These are phyloP conservation scores for Trichosporon asahii DNA, from an alignment of 1,284 basidiomycete species.

Conservation along the genomic window DNA sequence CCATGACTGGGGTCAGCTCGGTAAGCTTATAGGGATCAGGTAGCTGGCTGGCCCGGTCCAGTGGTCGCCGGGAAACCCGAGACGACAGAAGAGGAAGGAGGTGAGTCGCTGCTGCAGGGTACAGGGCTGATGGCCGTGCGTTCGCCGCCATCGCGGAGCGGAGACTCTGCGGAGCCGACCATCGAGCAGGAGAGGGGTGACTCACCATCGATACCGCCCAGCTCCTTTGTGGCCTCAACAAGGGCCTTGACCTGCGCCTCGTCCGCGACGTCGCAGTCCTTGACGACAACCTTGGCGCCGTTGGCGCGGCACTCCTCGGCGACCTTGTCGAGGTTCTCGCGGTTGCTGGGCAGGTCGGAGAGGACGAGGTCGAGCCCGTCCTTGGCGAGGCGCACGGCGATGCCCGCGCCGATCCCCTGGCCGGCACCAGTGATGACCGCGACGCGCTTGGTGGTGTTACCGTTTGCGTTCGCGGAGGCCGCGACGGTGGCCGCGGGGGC, in stretches of 20 bases:
- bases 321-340: constrained; percentile 35
- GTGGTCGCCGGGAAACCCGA: no score
- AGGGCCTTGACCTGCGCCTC: constrained; percentile 40
- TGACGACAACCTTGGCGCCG: constrained; percentile 37
- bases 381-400: constrained; percentile 53
- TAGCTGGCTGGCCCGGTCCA: no score
- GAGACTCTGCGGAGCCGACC: no score
- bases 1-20: constrained; percentile 33
- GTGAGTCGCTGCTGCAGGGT: not conserved
- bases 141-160: not conserved
- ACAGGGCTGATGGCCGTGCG: not conserved
- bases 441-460: constrained; percentile 12
- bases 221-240: constrained; percentile 40
- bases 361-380: constrained; percentile 53
- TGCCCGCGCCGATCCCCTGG: constrained; percentile 55
- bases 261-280: constrained; percentile 44
- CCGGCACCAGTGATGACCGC: constrained; percentile 54
- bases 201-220: constrained; percentile 44
- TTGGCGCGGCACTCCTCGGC: constrained; percentile 18
- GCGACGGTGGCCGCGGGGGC: not conserved
- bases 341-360: constrained; percentile 37
- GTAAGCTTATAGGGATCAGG: no score
- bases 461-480: not conserved
- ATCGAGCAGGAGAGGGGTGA: not conserved
- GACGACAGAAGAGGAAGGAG: no score